phyloP scores from a whole-genome alignment of 1,284 basidiomycete species.

The Rhodotorula sp. region DNA sequence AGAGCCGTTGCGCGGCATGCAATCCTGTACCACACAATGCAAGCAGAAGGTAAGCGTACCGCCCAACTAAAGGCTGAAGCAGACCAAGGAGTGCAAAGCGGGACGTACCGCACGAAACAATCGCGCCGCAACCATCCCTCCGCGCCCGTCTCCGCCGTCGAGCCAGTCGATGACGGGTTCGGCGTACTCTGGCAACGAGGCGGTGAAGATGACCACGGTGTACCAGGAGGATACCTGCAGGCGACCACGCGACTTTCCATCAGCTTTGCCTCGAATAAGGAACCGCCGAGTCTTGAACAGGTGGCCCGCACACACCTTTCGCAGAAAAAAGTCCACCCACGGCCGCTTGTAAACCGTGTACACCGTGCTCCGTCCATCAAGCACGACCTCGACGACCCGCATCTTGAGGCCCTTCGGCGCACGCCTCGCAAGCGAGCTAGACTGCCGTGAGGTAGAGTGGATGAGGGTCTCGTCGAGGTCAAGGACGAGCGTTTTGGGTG shows the following conservation, averaged over 20 bases:
- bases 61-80: no score
- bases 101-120: conserved; percentile 82
- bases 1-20: conserved; percentile 86
- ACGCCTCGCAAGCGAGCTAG: not conserved
- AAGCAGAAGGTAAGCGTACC: not conserved
- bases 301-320: conserved; percentile 64
- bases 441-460: conserved; percentile 71
- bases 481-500: conserved; percentile 85
- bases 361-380: conserved; percentile 81
- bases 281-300: not conserved
- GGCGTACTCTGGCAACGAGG: conserved; percentile 98
- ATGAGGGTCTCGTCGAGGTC: conserved; percentile 98
- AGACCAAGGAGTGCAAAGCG: not conserved
- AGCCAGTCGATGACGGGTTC: conserved; percentile 99
- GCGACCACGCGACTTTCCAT: not conserved
- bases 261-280: not conserved
- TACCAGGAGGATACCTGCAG: conserved; percentile 93
- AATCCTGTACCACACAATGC: conserved; percentile 60
- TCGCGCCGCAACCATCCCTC: conserved; percentile 77
- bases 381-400: conserved; percentile 92
- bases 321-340: conserved; percentile 91
- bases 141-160: conserved; percentile 71
- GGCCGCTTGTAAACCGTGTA: conserved; percentile 99
- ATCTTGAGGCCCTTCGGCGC: conserved; percentile 54
- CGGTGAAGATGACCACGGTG: conserved; percentile 97